Conservation (phyloP, 495 filamentous ascomycete species). For the Terfezia boudieri region DNA sequence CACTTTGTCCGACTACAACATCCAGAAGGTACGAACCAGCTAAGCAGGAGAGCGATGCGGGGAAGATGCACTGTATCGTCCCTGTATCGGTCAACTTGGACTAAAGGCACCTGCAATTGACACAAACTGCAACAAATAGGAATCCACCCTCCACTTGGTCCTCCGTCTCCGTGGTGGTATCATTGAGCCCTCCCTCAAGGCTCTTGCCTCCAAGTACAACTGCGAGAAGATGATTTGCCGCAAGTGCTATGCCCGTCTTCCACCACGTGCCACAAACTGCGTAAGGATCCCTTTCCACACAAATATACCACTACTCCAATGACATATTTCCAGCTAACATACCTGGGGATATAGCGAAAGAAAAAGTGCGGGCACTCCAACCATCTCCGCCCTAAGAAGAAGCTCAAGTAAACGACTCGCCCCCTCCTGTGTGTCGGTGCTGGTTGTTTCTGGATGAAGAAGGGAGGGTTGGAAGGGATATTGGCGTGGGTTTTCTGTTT, state of each 20-base stretch:
- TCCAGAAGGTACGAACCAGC: constrained; percentile 67
- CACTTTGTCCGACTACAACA: constrained; percentile 98
- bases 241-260: constrained; percentile 98
- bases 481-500: no score
- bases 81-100: not conserved
- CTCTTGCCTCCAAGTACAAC: constrained; percentile 95
- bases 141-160: constrained; percentile 96
- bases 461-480: no score
- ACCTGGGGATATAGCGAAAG: constrained; percentile 35
- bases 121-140: constrained; percentile 29
- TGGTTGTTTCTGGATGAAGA: no score
- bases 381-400: constrained; percentile 99
- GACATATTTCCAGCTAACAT: not conserved
- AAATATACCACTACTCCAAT: not conserved
- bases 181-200: constrained; percentile 98
- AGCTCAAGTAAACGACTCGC: constrained; percentile 73
- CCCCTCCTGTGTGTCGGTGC: not conserved
- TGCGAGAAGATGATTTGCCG: constrained; percentile 99
- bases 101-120: constrained; percentile 8
- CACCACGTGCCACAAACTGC: constrained; percentile 97
- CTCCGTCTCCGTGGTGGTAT: constrained; percentile 98
- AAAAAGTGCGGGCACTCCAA: constrained; percentile 99
- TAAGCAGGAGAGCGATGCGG: not conserved
- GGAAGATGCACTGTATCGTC: not conserved
- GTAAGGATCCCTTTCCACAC: not conserved